phyloP scores from a whole-genome alignment of 1,139 yeast species.

The Candida albicans region DNA sequence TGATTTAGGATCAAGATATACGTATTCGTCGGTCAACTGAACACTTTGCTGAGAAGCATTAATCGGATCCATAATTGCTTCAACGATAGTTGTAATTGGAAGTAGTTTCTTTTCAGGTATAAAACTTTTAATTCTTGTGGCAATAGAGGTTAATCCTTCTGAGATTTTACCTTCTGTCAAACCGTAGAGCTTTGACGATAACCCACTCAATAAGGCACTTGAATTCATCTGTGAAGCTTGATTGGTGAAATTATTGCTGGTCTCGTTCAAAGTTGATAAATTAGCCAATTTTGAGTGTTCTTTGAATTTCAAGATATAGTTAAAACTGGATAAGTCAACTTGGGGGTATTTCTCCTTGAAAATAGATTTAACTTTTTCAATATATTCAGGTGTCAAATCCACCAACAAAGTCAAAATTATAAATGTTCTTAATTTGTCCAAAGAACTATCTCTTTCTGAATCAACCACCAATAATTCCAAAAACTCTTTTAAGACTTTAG shows the following conservation, averaged over 20 bases:
- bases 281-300: constrained; percentile 71
- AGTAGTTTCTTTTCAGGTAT: constrained; percentile 85
- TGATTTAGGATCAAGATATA: constrained; percentile 86
- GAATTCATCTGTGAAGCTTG: constrained; percentile 27
- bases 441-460: constrained; percentile 57
- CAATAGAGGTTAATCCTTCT: constrained; percentile 82
- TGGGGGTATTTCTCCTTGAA: constrained; percentile 55
- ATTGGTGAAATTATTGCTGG: constrained; percentile 15
- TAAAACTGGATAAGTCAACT: constrained; percentile 63
- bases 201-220: constrained; percentile 72
- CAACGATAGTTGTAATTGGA: constrained; percentile 88
- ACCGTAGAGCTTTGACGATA: constrained; percentile 76
- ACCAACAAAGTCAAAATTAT: constrained; percentile 62
- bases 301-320: constrained; percentile 76
- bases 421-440: constrained; percentile 86
- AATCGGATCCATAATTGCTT: constrained; percentile 84
- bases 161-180: constrained; percentile 78
- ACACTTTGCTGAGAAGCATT: constrained; percentile 60
- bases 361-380: constrained; percentile 63
- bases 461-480: constrained; percentile 52
- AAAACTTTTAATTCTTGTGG: constrained; percentile 83
- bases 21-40: constrained; percentile 79
- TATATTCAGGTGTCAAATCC: constrained; percentile 64
- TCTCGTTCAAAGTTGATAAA: constrained; percentile 27
- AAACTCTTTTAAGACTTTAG: constrained; percentile 60